A percentile compares a stretch with the other conserved stretches of the same genome.
Conservation (phyloP, 1,284 basidiomycete species). For the Cryptococcus deneoformans region DNA sequence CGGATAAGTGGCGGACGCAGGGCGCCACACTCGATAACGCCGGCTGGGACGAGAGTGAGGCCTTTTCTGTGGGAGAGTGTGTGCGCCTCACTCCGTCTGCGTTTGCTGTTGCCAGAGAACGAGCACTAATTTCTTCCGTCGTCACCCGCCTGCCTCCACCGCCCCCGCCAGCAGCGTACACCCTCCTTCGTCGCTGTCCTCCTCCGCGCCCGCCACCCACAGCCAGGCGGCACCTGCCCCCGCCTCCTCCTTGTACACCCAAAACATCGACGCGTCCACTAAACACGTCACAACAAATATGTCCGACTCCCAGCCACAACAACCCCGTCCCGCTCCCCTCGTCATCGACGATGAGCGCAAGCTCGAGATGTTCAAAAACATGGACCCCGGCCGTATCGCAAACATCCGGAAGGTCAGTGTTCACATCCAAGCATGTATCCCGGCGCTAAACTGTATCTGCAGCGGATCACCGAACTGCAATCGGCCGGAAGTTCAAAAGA, state of each 20-base stretch:
- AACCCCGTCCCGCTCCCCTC: not conserved
- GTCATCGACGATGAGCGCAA: constrained; percentile 36
- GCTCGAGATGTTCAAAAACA: constrained; percentile 35
- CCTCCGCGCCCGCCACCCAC: not conserved
- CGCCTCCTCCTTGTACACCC: not conserved
- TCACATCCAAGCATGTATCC: not conserved
- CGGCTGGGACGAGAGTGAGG: too few relatives aligned
- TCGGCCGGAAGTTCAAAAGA: constrained; percentile 41
- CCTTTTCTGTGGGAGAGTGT: too few relatives aligned
- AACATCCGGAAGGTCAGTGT: constrained; percentile 31
- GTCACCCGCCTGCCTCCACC: too few relatives aligned
- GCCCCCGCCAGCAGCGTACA: too few relatives aligned
- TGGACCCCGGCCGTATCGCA: constrained; percentile 29
- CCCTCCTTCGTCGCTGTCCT: too few relatives aligned
- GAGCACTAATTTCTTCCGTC: too few relatives aligned
- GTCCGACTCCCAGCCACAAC: not conserved
- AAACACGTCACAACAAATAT: not conserved
- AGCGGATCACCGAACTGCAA: constrained; percentile 39
- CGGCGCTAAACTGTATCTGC: not conserved
- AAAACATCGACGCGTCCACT: not conserved
- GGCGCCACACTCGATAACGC: too few relatives aligned
- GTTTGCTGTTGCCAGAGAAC: too few relatives aligned
- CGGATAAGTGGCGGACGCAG: too few relatives aligned
- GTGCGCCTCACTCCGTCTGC: too few relatives aligned
- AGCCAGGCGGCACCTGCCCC: not conserved